Percentiles rank a stretch among this genome's conserved stretches.
phyloP scores from a whole-genome alignment of 2,329 filamentous ascomycete genomes.

The Coniochaeta sp. region DNA sequence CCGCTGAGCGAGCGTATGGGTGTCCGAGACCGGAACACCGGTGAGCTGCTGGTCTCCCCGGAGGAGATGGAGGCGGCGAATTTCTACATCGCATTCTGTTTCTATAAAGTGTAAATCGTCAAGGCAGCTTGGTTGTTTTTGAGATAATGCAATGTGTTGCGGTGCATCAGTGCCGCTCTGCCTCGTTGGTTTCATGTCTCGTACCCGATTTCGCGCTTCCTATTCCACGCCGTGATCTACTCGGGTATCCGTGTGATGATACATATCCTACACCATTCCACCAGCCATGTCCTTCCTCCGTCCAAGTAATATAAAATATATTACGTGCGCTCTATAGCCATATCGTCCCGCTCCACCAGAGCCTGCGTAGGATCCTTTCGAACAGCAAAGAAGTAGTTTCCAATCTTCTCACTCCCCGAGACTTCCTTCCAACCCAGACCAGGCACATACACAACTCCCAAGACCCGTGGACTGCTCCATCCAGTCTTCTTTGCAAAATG shows the following conservation, averaged over 20 bases:
- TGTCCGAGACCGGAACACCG: conserved; percentile 65
- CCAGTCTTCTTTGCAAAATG: conserved; percentile 43
- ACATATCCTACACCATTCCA: neutral
- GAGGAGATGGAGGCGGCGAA: conserved; percentile 89
- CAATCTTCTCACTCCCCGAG: conserved; percentile 70
- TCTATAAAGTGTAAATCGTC: conserved; percentile 69
- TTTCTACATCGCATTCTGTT: conserved; percentile 94
- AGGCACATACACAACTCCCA: conserved; percentile 86
- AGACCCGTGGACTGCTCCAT: conserved; percentile 56
- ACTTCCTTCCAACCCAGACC: conserved; percentile 86
- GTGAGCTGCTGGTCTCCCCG: conserved; percentile 62
- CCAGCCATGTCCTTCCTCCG: neutral
- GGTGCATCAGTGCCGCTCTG: neutral
- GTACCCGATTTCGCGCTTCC: neutral
- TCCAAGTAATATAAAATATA: neutral
- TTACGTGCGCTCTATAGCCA: neutral
- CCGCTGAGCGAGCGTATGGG: conserved; percentile 93
- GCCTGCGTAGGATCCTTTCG: neutral
- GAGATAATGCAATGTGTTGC: neutral
- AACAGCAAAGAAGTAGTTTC: conserved; percentile 86
- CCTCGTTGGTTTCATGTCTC: neutral
- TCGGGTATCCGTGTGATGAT: neutral
- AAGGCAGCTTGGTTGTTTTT: neutral
- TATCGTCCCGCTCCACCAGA: neutral
- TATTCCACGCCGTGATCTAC: neutral